Conservation (phyloP, 495 filamentous ascomycete genomes). For the Lasiosphaeria hispida region DNA sequence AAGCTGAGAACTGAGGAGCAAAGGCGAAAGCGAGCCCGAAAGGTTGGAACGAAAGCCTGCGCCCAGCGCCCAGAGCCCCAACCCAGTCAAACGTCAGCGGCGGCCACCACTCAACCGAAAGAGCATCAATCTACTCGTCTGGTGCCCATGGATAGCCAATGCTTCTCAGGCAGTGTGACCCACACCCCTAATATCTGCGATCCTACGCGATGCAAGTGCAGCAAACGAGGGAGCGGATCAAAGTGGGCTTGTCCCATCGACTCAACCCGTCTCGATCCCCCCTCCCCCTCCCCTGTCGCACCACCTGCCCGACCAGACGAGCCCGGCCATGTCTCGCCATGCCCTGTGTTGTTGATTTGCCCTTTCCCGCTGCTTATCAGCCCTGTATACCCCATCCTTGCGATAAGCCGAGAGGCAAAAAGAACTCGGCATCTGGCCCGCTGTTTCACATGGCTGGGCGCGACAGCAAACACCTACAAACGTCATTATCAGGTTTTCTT, state of each 20-base stretch:
- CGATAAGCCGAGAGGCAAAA: not conserved
- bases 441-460: too few species aligned
- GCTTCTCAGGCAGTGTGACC: not conserved
- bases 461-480: too few species aligned
- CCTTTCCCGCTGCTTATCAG: conserved; percentile 2
- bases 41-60: too few species aligned
- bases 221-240: too few species aligned
- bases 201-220: not conserved
- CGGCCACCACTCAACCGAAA: not conserved
- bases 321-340: not conserved
- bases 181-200: conserved; percentile 5
- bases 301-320: too few species aligned
- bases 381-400: not conserved
- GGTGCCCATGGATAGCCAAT: not conserved
- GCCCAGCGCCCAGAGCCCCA: too few species aligned
- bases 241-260: too few species aligned
- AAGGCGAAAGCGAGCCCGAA: too few species aligned
- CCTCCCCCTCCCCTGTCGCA: too few species aligned
- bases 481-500: not conserved
- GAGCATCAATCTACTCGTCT: conserved; percentile 6
- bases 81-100: not conserved
- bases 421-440: too few species aligned
- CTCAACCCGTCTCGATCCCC: too few species aligned
- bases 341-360: not conserved
- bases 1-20: too few species aligned